Base-by-base conservation (phyloP, 192 early-diverging fungal species). In the Coemansia sp. region DNA sequence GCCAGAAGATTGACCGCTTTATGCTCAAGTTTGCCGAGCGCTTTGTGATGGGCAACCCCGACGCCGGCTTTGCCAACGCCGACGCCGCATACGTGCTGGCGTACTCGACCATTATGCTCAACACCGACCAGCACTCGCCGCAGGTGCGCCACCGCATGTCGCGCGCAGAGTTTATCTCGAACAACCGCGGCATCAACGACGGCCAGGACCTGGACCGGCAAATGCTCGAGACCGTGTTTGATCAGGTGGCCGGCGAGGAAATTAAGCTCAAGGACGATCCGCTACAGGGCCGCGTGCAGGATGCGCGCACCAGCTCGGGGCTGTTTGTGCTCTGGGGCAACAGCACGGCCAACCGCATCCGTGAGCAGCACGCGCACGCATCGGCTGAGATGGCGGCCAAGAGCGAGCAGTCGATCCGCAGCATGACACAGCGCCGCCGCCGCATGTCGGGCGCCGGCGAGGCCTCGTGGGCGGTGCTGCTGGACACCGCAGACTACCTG, bases 21-120 rank as follows among this genome's bases (percentile, higher is more conserved):
- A 97, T 97, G 94, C 81, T 97, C 12, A 97, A 97, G 72, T 97
- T 94, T 79, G 94, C 94, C 27, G 92, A 94, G 68, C 82, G 91
- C 22, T 97, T 88, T 55, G 62, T 93, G 9, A 84, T 88, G 60
- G 88, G 85, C 40, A 94, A 97, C 52, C 87, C 91, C 2, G 67
- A 68, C 3, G 70, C 75, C 0, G 72, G 72, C 5, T 97, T 97
- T 75, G 85, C 86, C 44, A 93, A 90, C 54, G 92, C 94, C 32
- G 93, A 97, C 57, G 90, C 94, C 15, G 90, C 91, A 1, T 97
- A 97, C 54, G 86, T 93, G 29, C 80, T 97, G 22, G 90, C 94
- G 19, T 97, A 92, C 68, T 93, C 90, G 47, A 87, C 89, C 8
- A 85, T 97, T 31, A 84, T 97, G 90, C 79, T 97, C 30, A 97